Percentiles rank a stretch among this genome's conserved stretches.
phyloP scores from a whole-genome alignment of 1,284 basidiomycete species.

The Calocybe gambosa region DNA sequence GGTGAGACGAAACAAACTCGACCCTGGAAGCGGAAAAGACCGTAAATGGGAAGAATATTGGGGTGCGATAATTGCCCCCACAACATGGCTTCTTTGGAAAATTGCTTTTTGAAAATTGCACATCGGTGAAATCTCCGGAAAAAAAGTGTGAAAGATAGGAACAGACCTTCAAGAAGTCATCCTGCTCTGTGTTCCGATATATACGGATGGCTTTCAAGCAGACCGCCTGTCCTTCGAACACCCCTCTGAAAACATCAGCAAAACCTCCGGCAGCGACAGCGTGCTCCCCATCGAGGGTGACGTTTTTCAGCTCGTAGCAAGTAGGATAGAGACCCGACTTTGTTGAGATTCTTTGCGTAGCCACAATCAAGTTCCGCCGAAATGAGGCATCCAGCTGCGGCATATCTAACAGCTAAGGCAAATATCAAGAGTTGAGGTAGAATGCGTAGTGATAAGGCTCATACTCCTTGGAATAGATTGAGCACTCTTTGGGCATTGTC shows the following conservation, averaged over 20 bases:
- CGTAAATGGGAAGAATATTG: conserved; percentile 20
- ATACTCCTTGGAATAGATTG: not conserved
- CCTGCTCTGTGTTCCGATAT: conserved; percentile 4
- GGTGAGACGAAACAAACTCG: conserved; percentile 17
- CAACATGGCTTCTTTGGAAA: conserved; percentile 1
- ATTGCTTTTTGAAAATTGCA: not conserved
- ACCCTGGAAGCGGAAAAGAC: conserved; percentile 12
- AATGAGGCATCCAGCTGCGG: not conserved
- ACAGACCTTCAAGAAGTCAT: conserved; percentile 5
- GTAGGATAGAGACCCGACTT: conserved; percentile 6
- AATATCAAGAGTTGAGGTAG: not conserved
- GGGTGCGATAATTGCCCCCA: conserved; percentile 18
- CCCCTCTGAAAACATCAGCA: conserved; percentile 11
- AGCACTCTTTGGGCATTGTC: not conserved
- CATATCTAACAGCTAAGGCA: not conserved
- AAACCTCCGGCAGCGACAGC: conserved; percentile 5
- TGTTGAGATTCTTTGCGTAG: conserved; percentile 4
- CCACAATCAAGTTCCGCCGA: conserved; percentile 3
- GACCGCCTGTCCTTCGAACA: conserved; percentile 4
- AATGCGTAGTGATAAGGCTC: not conserved
- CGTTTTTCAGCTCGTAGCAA: conserved; percentile 3
- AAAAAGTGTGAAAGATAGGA: not conserved
- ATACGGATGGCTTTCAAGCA: conserved; percentile 10
- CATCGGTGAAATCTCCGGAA: not conserved
- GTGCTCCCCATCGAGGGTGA: not conserved